A percentile compares a stretch with the other conserved stretches of the same genome.
Evolutionary conservation across 768 basidiomycete genomes (phyloP).

Genomic region (Leucocoprinus sp.): DNA sequence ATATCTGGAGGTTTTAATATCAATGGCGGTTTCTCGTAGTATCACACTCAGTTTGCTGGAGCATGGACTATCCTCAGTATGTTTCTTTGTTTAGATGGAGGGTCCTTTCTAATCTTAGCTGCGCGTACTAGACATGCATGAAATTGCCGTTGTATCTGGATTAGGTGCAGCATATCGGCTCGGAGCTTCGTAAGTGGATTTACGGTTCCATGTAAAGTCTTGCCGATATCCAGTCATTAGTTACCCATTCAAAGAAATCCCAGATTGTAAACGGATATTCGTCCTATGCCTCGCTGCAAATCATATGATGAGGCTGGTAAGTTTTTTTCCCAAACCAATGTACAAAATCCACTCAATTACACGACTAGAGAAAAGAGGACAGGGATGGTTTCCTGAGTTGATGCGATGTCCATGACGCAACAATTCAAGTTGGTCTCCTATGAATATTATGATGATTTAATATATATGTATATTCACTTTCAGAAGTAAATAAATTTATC

Average conservation of each 20-base stretch:
- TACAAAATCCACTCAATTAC: background rate
- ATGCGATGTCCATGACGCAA: background rate
- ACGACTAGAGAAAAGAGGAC: background rate
- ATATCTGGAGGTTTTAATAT: background rate
- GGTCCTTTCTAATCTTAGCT: background rate
- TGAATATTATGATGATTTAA: too few species aligned
- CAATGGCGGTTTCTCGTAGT: constrained; percentile 8
- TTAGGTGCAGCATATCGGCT: constrained; percentile 30
- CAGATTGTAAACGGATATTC: constrained; percentile 22
- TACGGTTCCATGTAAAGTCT: background rate
- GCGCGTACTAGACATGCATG: constrained; percentile 25
- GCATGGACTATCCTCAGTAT: constrained; percentile 30
- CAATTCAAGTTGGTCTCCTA: too few species aligned
- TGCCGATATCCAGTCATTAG: constrained; percentile 7
- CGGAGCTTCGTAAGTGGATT: constrained; percentile 23
- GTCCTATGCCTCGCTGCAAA: constrained; percentile 22
- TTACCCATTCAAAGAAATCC: constrained; percentile 26
- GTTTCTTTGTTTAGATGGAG: background rate
- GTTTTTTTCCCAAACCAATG: background rate
- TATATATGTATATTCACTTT: too few species aligned
- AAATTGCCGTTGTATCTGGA: constrained; percentile 31
- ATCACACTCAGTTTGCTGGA: constrained; percentile 28
- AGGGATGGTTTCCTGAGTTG: constrained; percentile 1
- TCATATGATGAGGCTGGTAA: constrained; percentile 14
- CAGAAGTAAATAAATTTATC: too few species aligned